phyloP scores from a whole-genome alignment of 257 asterid species.

The Penstemon davidsonii region DNA sequence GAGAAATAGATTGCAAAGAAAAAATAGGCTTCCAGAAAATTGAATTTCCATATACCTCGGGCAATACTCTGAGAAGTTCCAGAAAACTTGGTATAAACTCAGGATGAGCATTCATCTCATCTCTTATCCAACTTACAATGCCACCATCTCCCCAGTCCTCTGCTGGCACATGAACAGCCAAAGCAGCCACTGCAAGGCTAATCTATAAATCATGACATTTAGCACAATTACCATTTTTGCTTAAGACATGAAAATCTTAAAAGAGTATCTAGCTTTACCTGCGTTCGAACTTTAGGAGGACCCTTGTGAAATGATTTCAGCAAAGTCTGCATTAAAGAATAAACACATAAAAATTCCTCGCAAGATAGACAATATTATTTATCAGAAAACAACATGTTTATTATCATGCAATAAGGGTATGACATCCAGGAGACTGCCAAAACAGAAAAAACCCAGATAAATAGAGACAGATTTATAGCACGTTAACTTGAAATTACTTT shows the following conservation, averaged over 20 bases:
- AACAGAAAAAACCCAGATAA: too few species aligned
- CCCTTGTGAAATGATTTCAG: slow-evolving; percentile 91
- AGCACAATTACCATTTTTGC: slow-evolving; percentile 34
- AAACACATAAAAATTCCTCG: background rate
- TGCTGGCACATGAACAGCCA: slow-evolving; percentile 94
- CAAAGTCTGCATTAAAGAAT: slow-evolving; percentile 65
- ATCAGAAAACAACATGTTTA: slow-evolving; percentile 11
- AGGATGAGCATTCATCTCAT: slow-evolving; percentile 88
- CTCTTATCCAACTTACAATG: slow-evolving; percentile 80
- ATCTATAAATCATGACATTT: slow-evolving; percentile 65
- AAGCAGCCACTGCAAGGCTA: slow-evolving; percentile 99
- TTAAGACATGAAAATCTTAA: slow-evolving; percentile 29
- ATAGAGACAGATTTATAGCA: slow-evolving; percentile 12
- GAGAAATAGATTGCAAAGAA: background rate
- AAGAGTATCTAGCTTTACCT: slow-evolving; percentile 50
- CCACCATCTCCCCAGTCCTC: slow-evolving; percentile 98
- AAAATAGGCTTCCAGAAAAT: background rate
- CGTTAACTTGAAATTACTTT: slow-evolving; percentile 5
- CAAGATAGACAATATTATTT: too few species aligned
- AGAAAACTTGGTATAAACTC: slow-evolving; percentile 91
- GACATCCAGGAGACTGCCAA: slow-evolving; percentile 7
- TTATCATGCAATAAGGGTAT: slow-evolving; percentile 18
- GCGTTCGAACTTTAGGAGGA: slow-evolving; percentile 94
- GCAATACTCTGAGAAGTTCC: slow-evolving; percentile 94
- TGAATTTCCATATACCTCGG: slow-evolving; percentile 65